Evolutionary conservation across 139 green algal genomes (phyloP).

Genomic region (Chlamydomonas sphaeroides): DNA sequence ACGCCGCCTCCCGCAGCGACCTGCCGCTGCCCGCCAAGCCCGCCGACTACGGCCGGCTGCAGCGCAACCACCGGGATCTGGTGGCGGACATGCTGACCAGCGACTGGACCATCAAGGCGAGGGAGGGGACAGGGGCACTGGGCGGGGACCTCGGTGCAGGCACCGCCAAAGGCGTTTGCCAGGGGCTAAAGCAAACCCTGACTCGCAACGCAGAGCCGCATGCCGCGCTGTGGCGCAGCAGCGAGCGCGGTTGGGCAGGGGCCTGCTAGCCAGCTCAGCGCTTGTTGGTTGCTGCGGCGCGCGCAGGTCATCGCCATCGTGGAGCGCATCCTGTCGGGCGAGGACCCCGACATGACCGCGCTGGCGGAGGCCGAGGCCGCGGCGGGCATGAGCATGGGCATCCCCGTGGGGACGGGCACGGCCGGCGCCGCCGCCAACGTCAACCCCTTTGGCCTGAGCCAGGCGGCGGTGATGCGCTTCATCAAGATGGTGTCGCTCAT

Average conservation of each 20-base stretch:
- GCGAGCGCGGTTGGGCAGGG: no score
- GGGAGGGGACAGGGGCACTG: background rate
- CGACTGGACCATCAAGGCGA: constrained; percentile 78
- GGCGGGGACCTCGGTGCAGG: no score
- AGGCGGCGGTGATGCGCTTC: constrained; percentile 61
- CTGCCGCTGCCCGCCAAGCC: constrained; percentile 59
- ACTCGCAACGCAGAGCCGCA: no score
- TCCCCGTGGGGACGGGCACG: background rate
- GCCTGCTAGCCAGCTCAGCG: no score
- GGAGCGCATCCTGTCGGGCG: constrained; percentile 36
- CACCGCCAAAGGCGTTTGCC: no score
- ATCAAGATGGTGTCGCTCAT: constrained; percentile 71
- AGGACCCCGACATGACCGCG: constrained; percentile 24
- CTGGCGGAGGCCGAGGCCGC: constrained; percentile 3
- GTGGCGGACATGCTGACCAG: constrained; percentile 56
- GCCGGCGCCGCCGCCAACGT: background rate
- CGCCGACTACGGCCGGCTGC: constrained; percentile 62
- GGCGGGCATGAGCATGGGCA: background rate
- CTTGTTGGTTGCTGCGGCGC: no score
- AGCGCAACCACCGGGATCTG: constrained; percentile 57
- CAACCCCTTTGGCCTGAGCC: constrained; percentile 33
- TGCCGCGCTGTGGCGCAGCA: no score
- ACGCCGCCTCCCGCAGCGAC: background rate
- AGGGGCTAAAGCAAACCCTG: no score
- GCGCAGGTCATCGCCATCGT: constrained; percentile 57